Evolutionary conservation across 2,329 filamentous ascomycete species (phyloP), one percentile per base, ranked within the genome.

Genomic region (Nemania sp.): DNA sequence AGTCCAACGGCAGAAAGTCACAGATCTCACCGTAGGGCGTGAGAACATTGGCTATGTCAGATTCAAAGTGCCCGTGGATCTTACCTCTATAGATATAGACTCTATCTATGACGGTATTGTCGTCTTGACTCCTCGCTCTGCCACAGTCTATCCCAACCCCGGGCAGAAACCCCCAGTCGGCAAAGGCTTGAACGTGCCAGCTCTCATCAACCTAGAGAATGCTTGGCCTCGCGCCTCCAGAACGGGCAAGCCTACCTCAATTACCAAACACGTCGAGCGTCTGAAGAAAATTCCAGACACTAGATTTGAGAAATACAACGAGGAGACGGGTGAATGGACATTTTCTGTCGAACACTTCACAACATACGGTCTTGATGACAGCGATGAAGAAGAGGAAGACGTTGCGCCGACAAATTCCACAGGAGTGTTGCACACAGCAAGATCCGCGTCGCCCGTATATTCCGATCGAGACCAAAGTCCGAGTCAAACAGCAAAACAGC

Each of bases 331-430:
- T 60, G 87, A 92, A 54, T 99, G 97, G 97, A 88, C 88, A 15
- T 99, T 99, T 82, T 89, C 85, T 10, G 96, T 99, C n/a, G 90
- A 95, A 76, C 96, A 99, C 80, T 99, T 97, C 79, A 98, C 95
- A 1, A 97, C 94, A 1, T 99, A 99, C 77, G 94, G 92, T 47
- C 86, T 98, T 62, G 92, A 95, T 71, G 93, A 93, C 32, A 86
- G 92, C 47, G 88, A 90, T 60, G 92, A 94, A 52, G 91, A 93
- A 29, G 90, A 92, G 58, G 89, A 88, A 7, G 86, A 90, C 54
- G 84, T 84, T 7, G 88, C 88, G 73, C 84, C 85, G 69, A 81
- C 74, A 11, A 45, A 75, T 61, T 68, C 67, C 38, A 72, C 70
- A 64, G 72, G 55, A 11, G 53, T 69, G 6, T 27, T 63, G 26